Percentiles rank a stretch among this genome's conserved stretches.
Evolutionary conservation across 2,329 filamentous ascomycete genomes (phyloP).

Genomic region (Talaromyces sp.): DNA sequence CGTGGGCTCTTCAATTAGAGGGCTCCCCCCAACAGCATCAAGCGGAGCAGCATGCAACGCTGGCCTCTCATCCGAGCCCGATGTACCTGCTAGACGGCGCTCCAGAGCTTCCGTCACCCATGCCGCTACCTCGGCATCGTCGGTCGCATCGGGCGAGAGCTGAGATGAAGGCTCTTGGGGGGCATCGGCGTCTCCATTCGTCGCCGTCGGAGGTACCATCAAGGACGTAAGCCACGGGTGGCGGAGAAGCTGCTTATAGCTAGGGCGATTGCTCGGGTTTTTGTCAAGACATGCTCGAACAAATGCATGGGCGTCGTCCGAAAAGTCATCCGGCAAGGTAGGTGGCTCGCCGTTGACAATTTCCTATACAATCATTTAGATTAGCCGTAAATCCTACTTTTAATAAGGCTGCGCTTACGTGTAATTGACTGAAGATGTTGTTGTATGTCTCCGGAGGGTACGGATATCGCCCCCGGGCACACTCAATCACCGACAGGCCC

Average conservation of each 20-base stretch:
- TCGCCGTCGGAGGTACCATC: constrained; percentile 69
- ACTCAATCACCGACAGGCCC: constrained; percentile 91
- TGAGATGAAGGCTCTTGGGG: constrained; percentile 24
- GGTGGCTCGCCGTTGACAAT: constrained; percentile 98
- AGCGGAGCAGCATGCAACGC: constrained; percentile 84
- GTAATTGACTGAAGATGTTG: constrained; percentile 96
- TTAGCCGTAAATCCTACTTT: constrained; percentile 15
- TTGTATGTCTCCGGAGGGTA: constrained; percentile 97
- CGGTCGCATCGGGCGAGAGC: constrained; percentile 42
- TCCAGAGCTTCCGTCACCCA: constrained; percentile 77
- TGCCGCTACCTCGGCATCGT: constrained; percentile 76
- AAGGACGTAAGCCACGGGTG: constrained; percentile 82
- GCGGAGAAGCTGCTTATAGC: constrained; percentile 81
- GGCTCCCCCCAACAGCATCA: constrained; percentile 57
- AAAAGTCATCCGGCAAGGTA: constrained; percentile 77
- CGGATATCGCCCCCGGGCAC: constrained; percentile 87
- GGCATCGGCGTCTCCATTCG: constrained; percentile 26
- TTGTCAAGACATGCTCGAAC: constrained; percentile 89
- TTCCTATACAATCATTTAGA: constrained; percentile 54
- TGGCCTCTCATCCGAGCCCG: constrained; percentile 59
- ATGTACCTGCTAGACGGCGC: constrained; percentile 57
- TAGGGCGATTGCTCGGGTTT: constrained; percentile 85
- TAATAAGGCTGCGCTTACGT: constrained; percentile 59
- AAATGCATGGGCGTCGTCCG: constrained; percentile 76
- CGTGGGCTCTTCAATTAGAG: constrained; percentile 26